Percentiles rank a stretch among this genome's conserved stretches.
phyloP scores from a whole-genome alignment of 2,329 filamentous ascomycete species.

The Aspergillus eucalypticola region DNA sequence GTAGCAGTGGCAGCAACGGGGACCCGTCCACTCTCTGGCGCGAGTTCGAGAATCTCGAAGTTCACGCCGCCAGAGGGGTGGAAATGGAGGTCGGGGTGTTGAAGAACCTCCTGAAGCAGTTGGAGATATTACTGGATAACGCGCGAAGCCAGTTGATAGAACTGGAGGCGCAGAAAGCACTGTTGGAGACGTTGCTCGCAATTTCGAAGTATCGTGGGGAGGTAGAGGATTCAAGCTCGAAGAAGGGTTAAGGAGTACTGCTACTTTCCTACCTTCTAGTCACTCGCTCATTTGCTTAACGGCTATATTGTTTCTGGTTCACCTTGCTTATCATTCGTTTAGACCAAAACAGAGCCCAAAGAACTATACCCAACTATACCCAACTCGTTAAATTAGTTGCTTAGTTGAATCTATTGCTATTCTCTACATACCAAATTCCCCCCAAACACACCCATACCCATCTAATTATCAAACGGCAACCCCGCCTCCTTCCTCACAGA shows the following conservation, averaged over 20 bases:
- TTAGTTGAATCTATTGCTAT: background rate
- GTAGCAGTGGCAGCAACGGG: background rate
- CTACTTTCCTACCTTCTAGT: too few species aligned
- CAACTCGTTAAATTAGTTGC: background rate
- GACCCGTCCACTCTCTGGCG: background rate
- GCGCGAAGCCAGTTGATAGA: background rate
- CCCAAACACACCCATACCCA: slow-evolving; percentile 57
- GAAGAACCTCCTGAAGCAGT: background rate
- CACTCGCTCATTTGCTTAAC: too few species aligned
- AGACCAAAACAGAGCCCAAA: too few species aligned
- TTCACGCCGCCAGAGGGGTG: background rate
- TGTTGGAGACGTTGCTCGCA: background rate
- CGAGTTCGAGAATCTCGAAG: background rate
- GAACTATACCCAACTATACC: too few species aligned
- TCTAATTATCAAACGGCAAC: slow-evolving; percentile 68
- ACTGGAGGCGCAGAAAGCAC: background rate
- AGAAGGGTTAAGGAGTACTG: background rate
- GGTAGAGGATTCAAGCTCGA: background rate
- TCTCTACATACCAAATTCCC: background rate
- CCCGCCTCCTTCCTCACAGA: slow-evolving; percentile 73
- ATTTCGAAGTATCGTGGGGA: background rate
- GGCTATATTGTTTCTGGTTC: too few species aligned
- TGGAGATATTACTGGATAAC: background rate
- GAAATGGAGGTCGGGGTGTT: background rate
- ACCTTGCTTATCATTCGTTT: too few species aligned